phyloP scores from a whole-genome alignment of 768 basidiomycete genomes.

The Coprinopsis cinerea region DNA sequence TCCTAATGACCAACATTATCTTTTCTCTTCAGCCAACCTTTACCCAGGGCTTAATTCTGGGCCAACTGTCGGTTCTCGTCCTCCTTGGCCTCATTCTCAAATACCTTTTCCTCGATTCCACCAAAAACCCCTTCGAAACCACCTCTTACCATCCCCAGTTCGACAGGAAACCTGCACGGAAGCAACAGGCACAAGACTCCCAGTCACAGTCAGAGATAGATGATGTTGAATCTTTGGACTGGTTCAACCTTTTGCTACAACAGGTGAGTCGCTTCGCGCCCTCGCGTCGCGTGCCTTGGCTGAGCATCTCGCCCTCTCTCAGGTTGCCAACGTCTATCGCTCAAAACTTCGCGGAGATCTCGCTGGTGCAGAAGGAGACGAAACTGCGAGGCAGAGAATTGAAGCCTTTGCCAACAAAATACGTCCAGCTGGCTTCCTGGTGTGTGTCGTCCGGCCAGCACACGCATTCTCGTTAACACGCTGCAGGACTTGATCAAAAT shows the following conservation, averaged over 20 bases:
- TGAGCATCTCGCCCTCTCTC: constrained; percentile 4
- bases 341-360: constrained; percentile 70
- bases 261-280: constrained; percentile 47
- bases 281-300: constrained; percentile 3
- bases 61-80: constrained; percentile 82
- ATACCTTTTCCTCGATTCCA: constrained; percentile 90
- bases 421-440: constrained; percentile 64
- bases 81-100: constrained; percentile 79
- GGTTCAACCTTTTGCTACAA: constrained; percentile 83
- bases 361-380: constrained; percentile 71
- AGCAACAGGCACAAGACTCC: constrained; percentile 24
- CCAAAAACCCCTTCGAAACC: constrained; percentile 47
- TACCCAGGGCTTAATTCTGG: constrained; percentile 90
- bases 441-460: constrained; percentile 25
- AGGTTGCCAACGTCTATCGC: constrained; percentile 72
- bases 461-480: constrained; percentile 3
- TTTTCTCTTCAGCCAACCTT: constrained; percentile 83
- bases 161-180: constrained; percentile 40
- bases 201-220: constrained; percentile 20
- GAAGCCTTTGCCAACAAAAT: constrained; percentile 79
- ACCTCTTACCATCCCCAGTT: constrained; percentile 56
- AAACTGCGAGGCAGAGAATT: constrained; percentile 71
- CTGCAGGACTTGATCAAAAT: constrained; percentile 79
- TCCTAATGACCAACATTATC: constrained; percentile 42
- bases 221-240: constrained; percentile 71